phyloP scores from a whole-genome alignment of 2,329 filamentous ascomycete genomes.

The Juglanconis juglandina region DNA sequence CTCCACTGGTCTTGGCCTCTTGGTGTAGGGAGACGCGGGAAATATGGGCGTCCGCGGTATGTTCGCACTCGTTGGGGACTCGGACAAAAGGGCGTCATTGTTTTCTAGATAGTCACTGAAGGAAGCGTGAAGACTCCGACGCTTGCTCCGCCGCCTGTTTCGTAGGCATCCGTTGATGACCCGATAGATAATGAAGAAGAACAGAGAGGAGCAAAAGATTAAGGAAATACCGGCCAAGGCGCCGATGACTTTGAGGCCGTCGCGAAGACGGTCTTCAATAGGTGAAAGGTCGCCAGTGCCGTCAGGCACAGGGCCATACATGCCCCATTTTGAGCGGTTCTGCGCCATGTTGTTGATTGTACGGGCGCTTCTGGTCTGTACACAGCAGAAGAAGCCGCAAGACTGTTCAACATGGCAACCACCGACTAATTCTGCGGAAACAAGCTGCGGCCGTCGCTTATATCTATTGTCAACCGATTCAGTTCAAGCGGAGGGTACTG shows the following conservation, averaged over 20 bases:
- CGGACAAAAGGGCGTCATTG: too few species aligned
- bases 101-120: too few species aligned
- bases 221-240: not conserved
- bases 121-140: not conserved
- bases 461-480: too few species aligned
- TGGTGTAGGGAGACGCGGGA: not conserved
- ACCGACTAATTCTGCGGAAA: too few species aligned
- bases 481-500: too few species aligned
- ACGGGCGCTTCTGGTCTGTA: not conserved
- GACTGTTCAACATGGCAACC: too few species aligned
- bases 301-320: not conserved
- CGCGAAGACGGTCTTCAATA: not conserved
- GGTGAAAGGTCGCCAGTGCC: slow-evolving; percentile 5
- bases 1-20: not conserved
- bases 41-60: too few species aligned
- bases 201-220: slow-evolving; percentile 1
- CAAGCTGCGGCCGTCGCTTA: too few species aligned
- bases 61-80: too few species aligned
- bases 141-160: not conserved
- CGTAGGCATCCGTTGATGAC: not conserved
- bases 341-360: not conserved
- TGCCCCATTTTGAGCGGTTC: not conserved
- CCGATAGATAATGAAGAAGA: slow-evolving; percentile 9
- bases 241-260: slow-evolving; percentile 3
- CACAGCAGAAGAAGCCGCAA: not conserved